phyloP scores from a whole-genome alignment of 345 rosid species.

The Heritiera littoralis region DNA sequence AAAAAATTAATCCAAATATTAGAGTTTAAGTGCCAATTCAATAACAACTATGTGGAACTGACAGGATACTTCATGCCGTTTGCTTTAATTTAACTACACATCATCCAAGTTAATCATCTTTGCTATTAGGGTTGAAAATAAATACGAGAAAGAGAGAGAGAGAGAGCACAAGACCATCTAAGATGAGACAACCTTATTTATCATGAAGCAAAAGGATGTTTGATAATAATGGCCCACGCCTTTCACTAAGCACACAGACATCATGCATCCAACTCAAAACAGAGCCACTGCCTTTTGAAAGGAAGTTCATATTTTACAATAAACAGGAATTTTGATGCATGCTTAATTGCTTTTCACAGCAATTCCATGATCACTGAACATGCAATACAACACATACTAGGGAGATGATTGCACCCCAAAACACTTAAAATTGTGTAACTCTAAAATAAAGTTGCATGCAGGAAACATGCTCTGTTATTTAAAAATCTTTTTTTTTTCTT shows the following conservation, averaged over 20 bases:
- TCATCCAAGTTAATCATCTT: not conserved
- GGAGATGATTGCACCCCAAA: not conserved
- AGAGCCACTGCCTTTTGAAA: not conserved
- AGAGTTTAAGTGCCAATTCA: not conserved
- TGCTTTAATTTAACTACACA: constrained; percentile 7
- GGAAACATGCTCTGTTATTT: not conserved
- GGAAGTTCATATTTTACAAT: not conserved
- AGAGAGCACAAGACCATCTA: not conserved
- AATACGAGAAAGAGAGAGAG: not conserved
- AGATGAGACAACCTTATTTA: not conserved
- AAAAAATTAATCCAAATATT: constrained; percentile 15
- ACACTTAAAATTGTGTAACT: not conserved
- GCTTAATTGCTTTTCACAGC: not conserved
- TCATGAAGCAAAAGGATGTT: not conserved
- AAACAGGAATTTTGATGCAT: not conserved
- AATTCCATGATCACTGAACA: not conserved
- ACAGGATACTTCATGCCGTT: not conserved
- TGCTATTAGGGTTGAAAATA: not conserved
- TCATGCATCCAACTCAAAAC: not conserved
- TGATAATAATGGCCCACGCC: not conserved
- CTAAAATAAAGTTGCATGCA: not conserved
- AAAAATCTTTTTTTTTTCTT: not conserved
- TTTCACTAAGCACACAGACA: not conserved
- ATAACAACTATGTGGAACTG: not conserved
- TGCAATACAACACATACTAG: not conserved